Evolutionary conservation across 2,329 filamentous ascomycete species (phyloP), one percentile per base, ranked within the genome.

Genomic region (Sphaerulina populicola): DNA sequence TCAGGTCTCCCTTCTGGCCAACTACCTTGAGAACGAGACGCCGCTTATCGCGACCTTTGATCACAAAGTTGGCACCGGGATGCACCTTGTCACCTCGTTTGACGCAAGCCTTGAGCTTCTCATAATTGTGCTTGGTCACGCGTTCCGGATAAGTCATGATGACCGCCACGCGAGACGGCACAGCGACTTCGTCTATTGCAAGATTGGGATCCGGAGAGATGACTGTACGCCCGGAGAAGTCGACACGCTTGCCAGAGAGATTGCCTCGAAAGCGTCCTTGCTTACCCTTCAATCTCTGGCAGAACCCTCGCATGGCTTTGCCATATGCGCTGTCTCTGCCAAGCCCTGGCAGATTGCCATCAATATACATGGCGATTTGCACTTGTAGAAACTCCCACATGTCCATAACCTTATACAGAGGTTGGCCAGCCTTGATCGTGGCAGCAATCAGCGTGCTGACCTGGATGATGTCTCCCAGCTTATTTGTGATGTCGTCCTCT

Each of bases 351-450:
- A 94, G 83, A 62, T 96, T 90, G 57, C 90, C 95, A 72, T 98
- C 97, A 68, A 98, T 91, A 67, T 98, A 97, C 77, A 97, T 89
- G 54, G 91, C 93, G 54, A 97, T 86, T 64, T 97, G 90, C 7
- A 95, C 78, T 65, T 97, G 91, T 54, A 98, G 74, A 63, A 91
- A 97, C 65, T 98, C 93, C 93, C 93, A 98, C 62, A 95, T 89
- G 67, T 98, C 93, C 83, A 97, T 94, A 51, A 97, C 86, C 0
- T 88, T 94, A 58, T 86, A 81, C 2, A 98, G 78, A 0, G 88
- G 82, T 11, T 90, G 86, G 8, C 91, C 91, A 60, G 88, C 89
- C 54, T 85, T 78, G 12, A 97, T 70, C 0, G 88, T 88, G 18
- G 87, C 85, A 44, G 86, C 83, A 56, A 98, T 88, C 61, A 94